phyloP scores from a whole-genome alignment of 2,329 filamentous ascomycete species.

The Calycina herbarum region DNA sequence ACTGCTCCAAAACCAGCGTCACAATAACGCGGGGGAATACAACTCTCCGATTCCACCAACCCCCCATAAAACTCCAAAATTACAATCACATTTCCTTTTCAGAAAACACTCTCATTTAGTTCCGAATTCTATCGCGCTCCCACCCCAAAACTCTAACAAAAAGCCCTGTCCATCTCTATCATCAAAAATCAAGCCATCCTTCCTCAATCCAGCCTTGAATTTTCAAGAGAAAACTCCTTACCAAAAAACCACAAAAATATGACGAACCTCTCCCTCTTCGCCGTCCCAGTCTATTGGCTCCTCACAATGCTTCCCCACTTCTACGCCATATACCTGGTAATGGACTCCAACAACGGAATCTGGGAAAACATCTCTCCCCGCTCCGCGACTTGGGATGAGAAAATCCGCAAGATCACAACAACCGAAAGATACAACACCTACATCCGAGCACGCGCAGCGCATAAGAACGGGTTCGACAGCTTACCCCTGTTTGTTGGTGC shows the following conservation, averaged over 20 bases:
- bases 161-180: background rate
- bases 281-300: constrained; percentile 46
- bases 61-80: no score
- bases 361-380: constrained; percentile 48
- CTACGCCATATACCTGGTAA: constrained; percentile 38
- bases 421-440: constrained; percentile 42
- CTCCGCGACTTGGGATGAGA: constrained; percentile 37
- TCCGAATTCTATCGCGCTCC: background rate
- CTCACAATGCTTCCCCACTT: constrained; percentile 44
- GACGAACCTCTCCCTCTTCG: constrained; percentile 31
- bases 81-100: background rate
- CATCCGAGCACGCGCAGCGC: constrained; percentile 47
- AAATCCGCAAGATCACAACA: constrained; percentile 41
- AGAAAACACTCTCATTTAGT: background rate
- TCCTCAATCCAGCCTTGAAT: background rate
- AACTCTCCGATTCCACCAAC: no score
- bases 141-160: background rate
- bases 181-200: background rate
- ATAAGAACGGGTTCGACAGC: constrained; percentile 48
- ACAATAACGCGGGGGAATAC: no score
- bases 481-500: constrained; percentile 47
- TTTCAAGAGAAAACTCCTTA: background rate
- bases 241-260: background rate
- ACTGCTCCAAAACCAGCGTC: no score
- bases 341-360: constrained; percentile 38